Conservation (phyloP, 1,284 basidiomycete species). For the Coniferiporia sulphurascens region DNA sequence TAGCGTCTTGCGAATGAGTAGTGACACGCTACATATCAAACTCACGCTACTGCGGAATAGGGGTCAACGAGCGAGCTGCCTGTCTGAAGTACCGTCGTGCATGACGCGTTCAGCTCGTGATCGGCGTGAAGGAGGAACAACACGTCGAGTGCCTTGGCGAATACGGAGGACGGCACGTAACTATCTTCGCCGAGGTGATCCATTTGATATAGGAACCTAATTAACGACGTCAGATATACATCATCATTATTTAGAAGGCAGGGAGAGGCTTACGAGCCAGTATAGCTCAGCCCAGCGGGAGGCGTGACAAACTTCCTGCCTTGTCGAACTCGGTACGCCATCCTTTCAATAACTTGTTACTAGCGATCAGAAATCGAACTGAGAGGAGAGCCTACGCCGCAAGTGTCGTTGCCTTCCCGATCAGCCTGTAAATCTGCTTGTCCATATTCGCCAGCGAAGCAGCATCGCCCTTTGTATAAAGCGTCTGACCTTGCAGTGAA, state of each 20-base stretch:
- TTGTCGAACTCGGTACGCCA: constrained; percentile 86
- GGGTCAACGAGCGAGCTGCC: constrained; percentile 86
- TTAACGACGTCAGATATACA: background rate
- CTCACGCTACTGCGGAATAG: constrained; percentile 75
- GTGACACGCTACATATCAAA: constrained; percentile 22
- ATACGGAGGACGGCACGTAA: constrained; percentile 75
- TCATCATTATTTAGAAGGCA: background rate
- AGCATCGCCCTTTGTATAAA: constrained; percentile 68
- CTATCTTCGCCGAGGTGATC: constrained; percentile 71
- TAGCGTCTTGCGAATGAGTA: constrained; percentile 6
- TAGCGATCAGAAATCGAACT: constrained; percentile 1
- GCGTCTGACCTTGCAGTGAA: constrained; percentile 57
- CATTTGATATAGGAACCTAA: constrained; percentile 82
- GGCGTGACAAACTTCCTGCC: constrained; percentile 85
- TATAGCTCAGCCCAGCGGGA: constrained; percentile 75
- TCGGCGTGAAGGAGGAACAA: constrained; percentile 86
- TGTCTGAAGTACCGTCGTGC: constrained; percentile 80
- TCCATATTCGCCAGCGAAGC: constrained; percentile 74
- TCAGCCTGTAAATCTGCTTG: constrained; percentile 83
- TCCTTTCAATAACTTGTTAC: constrained; percentile 37
- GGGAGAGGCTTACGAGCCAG: constrained; percentile 55
- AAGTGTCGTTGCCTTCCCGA: constrained; percentile 83
- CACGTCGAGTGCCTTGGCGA: constrained; percentile 80
- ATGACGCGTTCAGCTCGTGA: constrained; percentile 81
- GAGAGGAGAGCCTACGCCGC: constrained; percentile 56